Conservation (phyloP, 306 rosid species). For the Rubus parviflorus region DNA sequence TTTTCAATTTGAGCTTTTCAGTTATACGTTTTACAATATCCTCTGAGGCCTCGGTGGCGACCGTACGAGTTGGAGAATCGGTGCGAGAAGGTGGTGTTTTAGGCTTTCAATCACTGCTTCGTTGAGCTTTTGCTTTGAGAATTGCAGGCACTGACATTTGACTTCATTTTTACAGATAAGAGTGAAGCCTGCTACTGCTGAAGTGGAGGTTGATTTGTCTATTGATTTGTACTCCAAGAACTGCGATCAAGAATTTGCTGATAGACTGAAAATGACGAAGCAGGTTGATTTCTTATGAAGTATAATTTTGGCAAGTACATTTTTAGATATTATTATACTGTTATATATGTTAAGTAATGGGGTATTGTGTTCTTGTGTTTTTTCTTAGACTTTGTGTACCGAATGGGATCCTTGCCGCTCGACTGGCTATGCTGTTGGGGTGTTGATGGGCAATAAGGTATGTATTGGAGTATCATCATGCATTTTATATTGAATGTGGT, state of each 20-base stretch:
- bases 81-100: constrained; percentile 66
- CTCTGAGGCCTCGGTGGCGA: constrained; percentile 81
- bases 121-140: constrained; percentile 4
- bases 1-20: constrained; percentile 19
- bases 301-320: background rate
- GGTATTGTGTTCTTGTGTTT: constrained; percentile 15
- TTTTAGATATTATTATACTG: background rate
- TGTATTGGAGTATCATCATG: constrained; percentile 18
- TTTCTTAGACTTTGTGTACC: constrained; percentile 66
- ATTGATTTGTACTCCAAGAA: constrained; percentile 56
- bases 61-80: constrained; percentile 75
- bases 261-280: constrained; percentile 44
- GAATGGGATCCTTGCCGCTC: constrained; percentile 63
- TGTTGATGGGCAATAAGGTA: constrained; percentile 82
- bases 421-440: constrained; percentile 67
- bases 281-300: constrained; percentile 46
- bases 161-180: constrained; percentile 51
- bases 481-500: constrained; percentile 7
- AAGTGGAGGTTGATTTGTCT: constrained; percentile 69
- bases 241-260: constrained; percentile 48
- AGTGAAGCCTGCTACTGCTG: constrained; percentile 51
- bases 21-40: constrained; percentile 84
- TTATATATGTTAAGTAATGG: background rate
- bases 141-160: constrained; percentile 3
- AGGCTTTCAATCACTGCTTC: background rate